Evolutionary conservation across 306 rosid genomes (phyloP), one percentile per base, ranked within the genome.

Genomic region (Trichosanthes cucumerina): DNA sequence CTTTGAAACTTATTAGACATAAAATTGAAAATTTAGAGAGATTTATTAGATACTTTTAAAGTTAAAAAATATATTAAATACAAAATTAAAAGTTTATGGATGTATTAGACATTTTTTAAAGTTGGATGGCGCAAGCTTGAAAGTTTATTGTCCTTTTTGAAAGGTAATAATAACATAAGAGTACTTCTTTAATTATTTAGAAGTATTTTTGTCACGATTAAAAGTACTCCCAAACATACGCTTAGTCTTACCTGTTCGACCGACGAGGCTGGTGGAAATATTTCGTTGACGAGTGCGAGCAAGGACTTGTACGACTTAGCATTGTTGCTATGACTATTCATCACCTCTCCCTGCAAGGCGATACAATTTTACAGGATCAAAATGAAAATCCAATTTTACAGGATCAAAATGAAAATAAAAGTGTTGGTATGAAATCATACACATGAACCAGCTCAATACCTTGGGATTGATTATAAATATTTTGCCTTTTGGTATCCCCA

Each of bases 401-500:
- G 44, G 80, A 72, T 26, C 9, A 62, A 65, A 65, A 14, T 57
- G 28, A n/a, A 56, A 31, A 23, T 24, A 75, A 24, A 15, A 26
- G 64, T 26, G 24, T 36, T 6, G 23, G 24, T 64, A 36, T 47
- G 2, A 9, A 21, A 36, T 8, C 39, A 71, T 58, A 50, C 76
- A 53, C 62, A 33, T 41, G 62, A 84, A 84, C 86, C 46, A 39
- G 31, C 33, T 66, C 50, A 75, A 82, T 71, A 92, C 98, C 97
- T 95, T 95, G 11, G 98, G 98, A 84, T 95, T 95, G 84, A 95
- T 95, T 53, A 95, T 95, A 71, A 92, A 95, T 82, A 95, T 95
- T 78, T 95, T 92, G 3, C 98, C 98, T 84, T 95, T 95, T 1
- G 97, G 98, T 79, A 92, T 95, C 84, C 98, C 98, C 38, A 95